Evolutionary conservation across 768 basidiomycete genomes (phyloP).

Genomic region (Boletus tomentosulus): DNA sequence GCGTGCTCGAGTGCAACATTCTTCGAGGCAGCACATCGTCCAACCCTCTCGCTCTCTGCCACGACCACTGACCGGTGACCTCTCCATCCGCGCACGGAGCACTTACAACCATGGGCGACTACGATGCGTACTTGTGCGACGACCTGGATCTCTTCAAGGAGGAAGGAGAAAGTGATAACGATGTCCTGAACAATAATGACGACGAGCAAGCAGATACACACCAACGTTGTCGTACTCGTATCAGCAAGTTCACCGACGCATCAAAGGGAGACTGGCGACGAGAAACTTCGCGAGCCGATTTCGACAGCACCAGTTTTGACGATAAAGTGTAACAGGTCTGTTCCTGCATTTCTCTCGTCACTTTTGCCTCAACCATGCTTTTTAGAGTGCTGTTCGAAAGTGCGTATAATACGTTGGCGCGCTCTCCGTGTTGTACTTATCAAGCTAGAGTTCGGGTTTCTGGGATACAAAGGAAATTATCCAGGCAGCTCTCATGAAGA

Average conservation of each 20-base stretch:
- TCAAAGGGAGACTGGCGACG: neutral
- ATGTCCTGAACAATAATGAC: conserved; percentile 21
- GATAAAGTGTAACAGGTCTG: conserved; percentile 15
- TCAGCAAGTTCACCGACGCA: conserved; percentile 12
- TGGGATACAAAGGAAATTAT: conserved; percentile 72
- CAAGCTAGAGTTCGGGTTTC: conserved; percentile 63
- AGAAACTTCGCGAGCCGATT: neutral
- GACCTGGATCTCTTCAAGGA: neutral
- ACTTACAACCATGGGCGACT: neutral
- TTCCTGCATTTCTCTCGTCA: neutral
- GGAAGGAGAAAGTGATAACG: conserved; percentile 17
- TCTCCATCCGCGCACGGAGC: no score
- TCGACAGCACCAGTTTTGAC: neutral
- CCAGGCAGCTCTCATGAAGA: conserved; percentile 81
- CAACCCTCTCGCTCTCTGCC: no score
- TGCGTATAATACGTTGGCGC: conserved; percentile 3
- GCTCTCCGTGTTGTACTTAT: neutral
- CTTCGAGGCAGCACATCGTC: no score
- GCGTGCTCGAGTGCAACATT: no score
- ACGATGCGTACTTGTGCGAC: no score
- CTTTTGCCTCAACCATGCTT: neutral
- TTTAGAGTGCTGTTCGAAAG: conserved; percentile 24
- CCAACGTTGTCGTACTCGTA: conserved; percentile 13
- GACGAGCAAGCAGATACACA: conserved; percentile 12
- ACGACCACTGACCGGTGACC: no score